phyloP scores from a whole-genome alignment of 768 basidiomycete species.

The Mycena amicta region DNA sequence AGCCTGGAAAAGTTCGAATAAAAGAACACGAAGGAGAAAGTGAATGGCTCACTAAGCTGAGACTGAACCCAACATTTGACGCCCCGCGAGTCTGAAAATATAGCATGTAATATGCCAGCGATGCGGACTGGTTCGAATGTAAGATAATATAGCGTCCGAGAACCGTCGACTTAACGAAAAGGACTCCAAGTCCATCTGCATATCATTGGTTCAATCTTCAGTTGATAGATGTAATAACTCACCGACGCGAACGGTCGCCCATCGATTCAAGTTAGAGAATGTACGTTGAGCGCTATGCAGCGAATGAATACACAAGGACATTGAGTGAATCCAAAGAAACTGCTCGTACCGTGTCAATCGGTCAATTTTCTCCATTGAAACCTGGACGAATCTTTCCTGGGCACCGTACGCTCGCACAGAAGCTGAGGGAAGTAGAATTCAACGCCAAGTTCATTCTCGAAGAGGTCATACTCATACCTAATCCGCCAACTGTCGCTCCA shows the following conservation, averaged over 20 bases:
- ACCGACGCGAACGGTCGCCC: constrained; percentile 23
- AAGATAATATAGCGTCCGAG: neutral
- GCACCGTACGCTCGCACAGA: constrained; percentile 72
- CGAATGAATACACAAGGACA: neutral
- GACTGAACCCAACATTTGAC: neutral
- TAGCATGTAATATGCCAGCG: constrained; percentile 56
- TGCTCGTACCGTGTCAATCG: constrained; percentile 23
- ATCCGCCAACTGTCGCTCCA: constrained; percentile 53
- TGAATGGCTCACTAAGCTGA: neutral
- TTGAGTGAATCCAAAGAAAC: neutral
- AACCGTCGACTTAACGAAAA: neutral
- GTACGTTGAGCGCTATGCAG: constrained; percentile 38
- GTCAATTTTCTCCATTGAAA: too few species aligned
- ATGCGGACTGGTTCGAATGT: neutral
- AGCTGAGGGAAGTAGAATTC: constrained; percentile 30
- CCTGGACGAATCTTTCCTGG: too few species aligned
- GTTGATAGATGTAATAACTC: constrained; percentile 5
- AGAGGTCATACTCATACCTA: constrained; percentile 36
- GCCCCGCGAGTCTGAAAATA: constrained; percentile 37
- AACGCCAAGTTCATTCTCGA: neutral
- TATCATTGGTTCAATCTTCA: too few species aligned
- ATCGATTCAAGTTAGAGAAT: constrained; percentile 52
- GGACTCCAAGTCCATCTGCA: too few species aligned
- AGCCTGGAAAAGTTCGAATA: neutral
- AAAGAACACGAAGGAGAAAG: neutral